Conservation (phyloP, 2,329 filamentous ascomycete species). For the Hortaea werneckii region DNA sequence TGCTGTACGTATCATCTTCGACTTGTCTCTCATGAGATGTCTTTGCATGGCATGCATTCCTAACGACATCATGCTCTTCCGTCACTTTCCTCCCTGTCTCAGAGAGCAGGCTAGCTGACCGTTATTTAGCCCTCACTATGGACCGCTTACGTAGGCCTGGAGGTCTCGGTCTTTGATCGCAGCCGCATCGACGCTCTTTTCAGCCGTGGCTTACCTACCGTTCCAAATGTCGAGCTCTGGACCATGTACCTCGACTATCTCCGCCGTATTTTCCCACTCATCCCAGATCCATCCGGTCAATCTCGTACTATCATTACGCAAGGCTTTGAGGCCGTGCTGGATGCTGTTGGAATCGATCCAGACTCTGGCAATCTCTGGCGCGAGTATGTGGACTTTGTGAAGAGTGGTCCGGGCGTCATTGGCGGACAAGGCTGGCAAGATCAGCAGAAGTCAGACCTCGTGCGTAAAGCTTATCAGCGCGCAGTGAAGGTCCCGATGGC, state of each 20-base stretch:
- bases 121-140: constrained; percentile 75
- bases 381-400: constrained; percentile 90
- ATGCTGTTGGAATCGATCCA: constrained; percentile 82
- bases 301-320: constrained; percentile 71
- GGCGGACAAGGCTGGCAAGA: constrained; percentile 90
- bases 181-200: constrained; percentile 74
- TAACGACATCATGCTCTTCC: background rate
- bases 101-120: background rate
- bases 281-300: constrained; percentile 63
- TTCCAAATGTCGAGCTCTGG: constrained; percentile 81
- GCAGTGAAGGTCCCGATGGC: constrained; percentile 80
- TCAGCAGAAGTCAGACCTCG: constrained; percentile 90
- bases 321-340: constrained; percentile 85
- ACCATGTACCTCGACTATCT: constrained; percentile 92
- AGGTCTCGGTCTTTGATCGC: constrained; percentile 77
- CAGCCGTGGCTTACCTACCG: constrained; percentile 62
- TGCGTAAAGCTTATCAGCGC: constrained; percentile 85
- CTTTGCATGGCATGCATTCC: background rate
- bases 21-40: too few species aligned
- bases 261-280: constrained; percentile 79
- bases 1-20: constrained; percentile 58
- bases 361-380: constrained; percentile 85
- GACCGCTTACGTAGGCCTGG: constrained; percentile 81
- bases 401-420: constrained; percentile 65
- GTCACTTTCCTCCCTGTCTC: background rate